Base-by-base conservation (phyloP, 192 early-diverging fungal species). In the Dimargaris verticillata region DNA sequence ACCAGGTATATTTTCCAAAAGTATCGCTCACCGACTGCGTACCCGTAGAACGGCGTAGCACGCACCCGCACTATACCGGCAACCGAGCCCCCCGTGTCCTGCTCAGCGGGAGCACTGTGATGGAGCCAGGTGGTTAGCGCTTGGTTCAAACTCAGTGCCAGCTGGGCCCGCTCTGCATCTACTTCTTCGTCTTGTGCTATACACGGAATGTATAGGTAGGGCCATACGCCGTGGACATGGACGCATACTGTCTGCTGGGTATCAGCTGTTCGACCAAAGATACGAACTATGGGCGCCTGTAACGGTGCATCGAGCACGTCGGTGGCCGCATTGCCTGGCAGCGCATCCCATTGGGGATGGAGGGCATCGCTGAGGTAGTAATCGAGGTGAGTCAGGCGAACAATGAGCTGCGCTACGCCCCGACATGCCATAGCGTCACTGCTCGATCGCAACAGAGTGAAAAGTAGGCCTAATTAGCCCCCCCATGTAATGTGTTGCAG, bases 41-140 rank as follows among this genome's bases (percentile, higher is more conserved):
- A 89, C 7, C 93, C 93, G 70, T 96, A 96, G 65, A 92, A 92
- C 1, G 88, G 85, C 0, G 89, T 68, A 0, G 88, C 93, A 64
- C 87, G 86, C 33, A 88, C 81, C 0, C 81, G 78, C 14, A 73
- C 63, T 45, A 92, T 82, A 1, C 83, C 87, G 0, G 80, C 81
- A 15, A 95, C 70, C 41, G 78, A 76, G 25, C 71, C 70, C 14
- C 62, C 64, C 11, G 61, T 59, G 12, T 61, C n/a, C 28, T 9
- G 17, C 60, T 41, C 45, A 53, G 58, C 63, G 60, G 33, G 33
- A 5, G 45, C 67, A 66, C 29, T 62, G 28, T 58, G 64, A 71
- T 62, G 68, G 50, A 66, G 63, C 28, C 74, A 70, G 52, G 80
- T 65, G 44, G 72, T 70, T 44, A 80, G 61, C 0, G 88, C 89